Evolutionary conservation across 2,329 filamentous ascomycete species (phyloP), one percentile per base, ranked within the genome.

Genomic region (Boeremia lycopersici): DNA sequence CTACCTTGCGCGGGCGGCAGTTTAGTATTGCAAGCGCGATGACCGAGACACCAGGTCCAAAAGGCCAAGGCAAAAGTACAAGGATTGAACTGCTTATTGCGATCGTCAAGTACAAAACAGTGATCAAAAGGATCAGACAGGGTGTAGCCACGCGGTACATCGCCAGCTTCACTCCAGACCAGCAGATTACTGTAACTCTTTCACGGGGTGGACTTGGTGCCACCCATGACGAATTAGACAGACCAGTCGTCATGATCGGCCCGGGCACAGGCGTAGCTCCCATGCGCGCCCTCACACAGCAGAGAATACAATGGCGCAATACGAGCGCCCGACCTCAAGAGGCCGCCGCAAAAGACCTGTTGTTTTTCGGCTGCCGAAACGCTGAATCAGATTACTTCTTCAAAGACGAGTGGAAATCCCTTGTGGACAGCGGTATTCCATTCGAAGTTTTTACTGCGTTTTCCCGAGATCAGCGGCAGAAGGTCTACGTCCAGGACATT

Each of bases 121-220:
- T 96, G 26, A 89, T 96, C 56, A 90, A 90, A 68, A 89, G 89
- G 58, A 88, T 90, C 3, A 85, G 95, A 15, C 84, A 93, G 67
- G 95, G 95, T 1, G 87, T 99, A 42, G 97, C 93, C 74, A 96
- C 95, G 5, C 85, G 90, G 23, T 98, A 97, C 70, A 81, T 98
- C 15, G 83, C 88, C 17, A 80, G 82, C 4, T 81, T 98, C 0
- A 73, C 75, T 4, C 76, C 79, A 0, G 83, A 82, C 1, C 85
- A 86, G 9, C 74, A 75, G 0, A 77, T 96, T 13, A 80, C 75
- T 23, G 81, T 96, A 13, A 79, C 81, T 2, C 68, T 87, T 60
- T 75, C 82, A 77, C 76, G 82, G 71, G 79, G 82, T 58, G 76
- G 83, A 13, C 72, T 84, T 60, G 59, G 68, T 25, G 71, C 74